phyloP scores from a whole-genome alignment of 441 rosid genomes.

The Arabidopsis lyrata region DNA sequence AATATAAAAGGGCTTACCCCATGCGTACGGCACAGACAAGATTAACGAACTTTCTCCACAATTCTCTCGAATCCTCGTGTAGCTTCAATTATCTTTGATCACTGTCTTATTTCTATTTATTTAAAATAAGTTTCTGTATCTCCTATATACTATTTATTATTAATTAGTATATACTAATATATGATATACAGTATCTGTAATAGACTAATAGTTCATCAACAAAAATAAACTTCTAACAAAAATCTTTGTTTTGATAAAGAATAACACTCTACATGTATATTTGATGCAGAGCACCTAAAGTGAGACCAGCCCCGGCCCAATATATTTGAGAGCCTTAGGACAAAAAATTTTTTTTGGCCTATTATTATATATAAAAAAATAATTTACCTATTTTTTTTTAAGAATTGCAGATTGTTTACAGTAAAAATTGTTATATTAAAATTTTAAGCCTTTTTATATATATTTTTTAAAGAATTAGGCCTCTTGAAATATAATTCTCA shows the following conservation, averaged over 20 bases:
- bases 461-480: no score
- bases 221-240: not conserved
- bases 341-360: no score
- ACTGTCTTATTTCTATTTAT: not conserved
- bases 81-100: constrained; percentile 18
- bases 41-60: constrained; percentile 41
- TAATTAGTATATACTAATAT: no score
- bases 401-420: no score
- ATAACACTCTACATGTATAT: not conserved
- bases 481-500: no score
- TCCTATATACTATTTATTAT: not conserved
- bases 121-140: not conserved
- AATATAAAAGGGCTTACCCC: constrained; percentile 1
- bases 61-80: constrained; percentile 44
- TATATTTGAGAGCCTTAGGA: no score
- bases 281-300: not conserved
- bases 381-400: no score
- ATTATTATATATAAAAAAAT: no score
- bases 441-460: no score
- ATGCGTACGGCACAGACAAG: constrained; percentile 41
- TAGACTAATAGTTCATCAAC: not conserved
- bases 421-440: no score
- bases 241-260: not conserved
- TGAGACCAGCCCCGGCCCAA: no score
- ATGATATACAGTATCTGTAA: no score